Evolutionary conservation across 805 yeast genomes (phyloP).

Genomic region (Metschnikowia drakensbergensis): DNA sequence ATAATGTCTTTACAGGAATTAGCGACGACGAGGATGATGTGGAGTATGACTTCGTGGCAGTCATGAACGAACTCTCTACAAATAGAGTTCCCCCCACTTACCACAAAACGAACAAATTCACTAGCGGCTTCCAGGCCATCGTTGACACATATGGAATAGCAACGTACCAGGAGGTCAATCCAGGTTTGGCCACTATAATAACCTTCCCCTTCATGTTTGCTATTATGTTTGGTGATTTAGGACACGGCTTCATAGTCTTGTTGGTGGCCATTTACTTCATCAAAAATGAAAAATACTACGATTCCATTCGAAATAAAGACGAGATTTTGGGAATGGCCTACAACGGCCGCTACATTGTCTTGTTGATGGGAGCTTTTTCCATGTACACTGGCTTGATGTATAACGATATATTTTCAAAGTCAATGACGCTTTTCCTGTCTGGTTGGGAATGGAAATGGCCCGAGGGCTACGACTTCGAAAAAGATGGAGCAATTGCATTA

Average conservation of each 20-base stretch:
- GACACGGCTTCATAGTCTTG: constrained; percentile 66
- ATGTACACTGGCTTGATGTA: constrained; percentile 72
- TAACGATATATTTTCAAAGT: constrained; percentile 67
- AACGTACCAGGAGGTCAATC: constrained; percentile 69
- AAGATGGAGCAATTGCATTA: constrained; percentile 30
- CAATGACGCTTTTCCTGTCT: constrained; percentile 61
- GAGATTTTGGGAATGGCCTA: constrained; percentile 78
- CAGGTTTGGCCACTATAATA: constrained; percentile 69
- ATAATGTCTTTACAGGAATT: constrained; percentile 4
- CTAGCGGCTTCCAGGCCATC: constrained; percentile 64
- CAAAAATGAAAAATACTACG: constrained; percentile 49
- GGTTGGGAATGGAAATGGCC: constrained; percentile 64
- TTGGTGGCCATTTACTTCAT: constrained; percentile 55
- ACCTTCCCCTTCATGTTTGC: constrained; percentile 84
- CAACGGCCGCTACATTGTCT: constrained; percentile 63
- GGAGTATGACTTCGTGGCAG: constrained; percentile 24
- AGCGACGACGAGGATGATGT: constrained; percentile 19
- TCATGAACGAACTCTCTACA: constrained; percentile 59
- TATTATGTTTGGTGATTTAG: constrained; percentile 79
- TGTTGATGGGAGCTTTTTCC: constrained; percentile 69
- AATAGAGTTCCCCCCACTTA: constrained; percentile 68
- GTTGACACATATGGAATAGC: constrained; percentile 79
- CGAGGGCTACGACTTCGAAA: constrained; percentile 36
- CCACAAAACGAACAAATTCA: constrained; percentile 67
- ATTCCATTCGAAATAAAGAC: constrained; percentile 54